Conservation (phyloP, 2,329 filamentous ascomycete species). For the Cercospora janseana region DNA sequence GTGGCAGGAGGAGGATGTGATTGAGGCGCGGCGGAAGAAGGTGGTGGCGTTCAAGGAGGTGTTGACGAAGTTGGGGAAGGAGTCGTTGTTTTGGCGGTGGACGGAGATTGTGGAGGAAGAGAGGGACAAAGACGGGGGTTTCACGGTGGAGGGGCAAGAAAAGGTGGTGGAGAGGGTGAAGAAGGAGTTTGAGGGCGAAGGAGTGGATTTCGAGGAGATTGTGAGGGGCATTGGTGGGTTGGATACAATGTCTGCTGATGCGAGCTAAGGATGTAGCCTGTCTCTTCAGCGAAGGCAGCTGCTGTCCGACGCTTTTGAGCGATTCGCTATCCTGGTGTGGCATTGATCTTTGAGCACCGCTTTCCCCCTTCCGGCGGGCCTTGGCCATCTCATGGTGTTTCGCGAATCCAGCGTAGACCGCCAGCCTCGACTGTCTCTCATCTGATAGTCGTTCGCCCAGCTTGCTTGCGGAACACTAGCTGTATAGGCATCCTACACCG, state of each 20-base stretch:
- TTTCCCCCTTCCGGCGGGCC: too few relatives aligned
- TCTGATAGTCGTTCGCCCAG: too few relatives aligned
- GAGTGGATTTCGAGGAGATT: conserved; percentile 78
- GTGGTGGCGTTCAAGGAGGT: conserved; percentile 78
- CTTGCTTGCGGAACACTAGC: too few relatives aligned
- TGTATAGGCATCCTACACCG: too few relatives aligned
- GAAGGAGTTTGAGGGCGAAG: conserved; percentile 69
- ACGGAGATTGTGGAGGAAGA: conserved; percentile 90
- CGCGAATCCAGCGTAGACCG: too few relatives aligned
- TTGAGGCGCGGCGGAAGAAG: conserved; percentile 67
- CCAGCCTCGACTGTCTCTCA: too few relatives aligned
- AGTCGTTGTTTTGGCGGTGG: conserved; percentile 87
- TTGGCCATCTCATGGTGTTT: too few relatives aligned
- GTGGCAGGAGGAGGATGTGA: conserved; percentile 46
- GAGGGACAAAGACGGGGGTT: conserved; percentile 73
- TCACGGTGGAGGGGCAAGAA: conserved; percentile 70
- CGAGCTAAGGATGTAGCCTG: too few relatives aligned
- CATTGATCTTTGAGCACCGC: too few relatives aligned
- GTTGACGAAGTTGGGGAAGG: conserved; percentile 73
- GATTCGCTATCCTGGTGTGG: too few relatives aligned
- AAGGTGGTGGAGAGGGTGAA: conserved; percentile 71
- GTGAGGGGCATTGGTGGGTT: conserved; percentile 69
- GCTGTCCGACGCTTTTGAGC: not conserved
- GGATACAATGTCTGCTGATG: conserved; percentile 53
- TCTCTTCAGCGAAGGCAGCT: conserved; percentile 42